These are phyloP conservation scores for Strigomonas galati DNA, from an alignment of 208 protist genomes.

Conservation along the genomic window DNA sequence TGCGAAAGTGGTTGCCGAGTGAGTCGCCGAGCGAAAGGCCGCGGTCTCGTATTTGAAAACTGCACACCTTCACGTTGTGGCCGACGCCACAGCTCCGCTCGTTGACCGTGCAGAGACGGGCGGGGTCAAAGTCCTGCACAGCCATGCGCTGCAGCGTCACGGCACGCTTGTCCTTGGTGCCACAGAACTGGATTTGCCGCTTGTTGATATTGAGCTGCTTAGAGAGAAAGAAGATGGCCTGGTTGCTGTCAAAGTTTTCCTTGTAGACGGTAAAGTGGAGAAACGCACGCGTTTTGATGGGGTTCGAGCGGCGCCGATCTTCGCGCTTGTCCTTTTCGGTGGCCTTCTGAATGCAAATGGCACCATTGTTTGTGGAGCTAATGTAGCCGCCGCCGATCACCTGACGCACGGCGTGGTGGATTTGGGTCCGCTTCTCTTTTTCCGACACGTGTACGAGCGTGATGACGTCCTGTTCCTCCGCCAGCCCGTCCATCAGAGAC, in stretches of 20 bases:
- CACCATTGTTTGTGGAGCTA: conserved; percentile 60
- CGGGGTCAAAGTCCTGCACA: conserved; percentile 56
- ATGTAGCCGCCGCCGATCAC: conserved; percentile 53
- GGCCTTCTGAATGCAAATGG: conserved; percentile 51
- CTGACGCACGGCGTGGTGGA: conserved; percentile 65
- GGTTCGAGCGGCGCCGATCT: conserved; percentile 51
- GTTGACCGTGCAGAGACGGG: conserved; percentile 65
- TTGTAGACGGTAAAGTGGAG: conserved; percentile 94
- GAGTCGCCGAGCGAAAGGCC: conserved; percentile 74
- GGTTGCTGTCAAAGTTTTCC: conserved; percentile 91
- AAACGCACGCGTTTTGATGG: conserved; percentile 34
- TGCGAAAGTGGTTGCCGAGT: conserved; percentile 90
- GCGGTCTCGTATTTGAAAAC: conserved; percentile 32
- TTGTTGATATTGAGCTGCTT: conserved; percentile 43
- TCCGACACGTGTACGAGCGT: conserved; percentile 34
- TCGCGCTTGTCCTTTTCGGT: conserved; percentile 59
- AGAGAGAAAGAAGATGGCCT: conserved; percentile 70
- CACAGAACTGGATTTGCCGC: conserved; percentile 87
- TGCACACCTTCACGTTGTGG: conserved; percentile 70
- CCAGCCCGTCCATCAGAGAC: conserved; percentile 32
- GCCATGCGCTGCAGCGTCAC: conserved; percentile 92
- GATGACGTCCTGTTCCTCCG: conserved; percentile 22
- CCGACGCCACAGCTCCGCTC: conserved; percentile 40
- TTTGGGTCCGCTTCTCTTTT: conserved; percentile 47
- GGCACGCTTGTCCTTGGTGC: conserved; percentile 95